Evolutionary conservation across 768 basidiomycete genomes (phyloP).

Genomic region (Lentinula sp.): DNA sequence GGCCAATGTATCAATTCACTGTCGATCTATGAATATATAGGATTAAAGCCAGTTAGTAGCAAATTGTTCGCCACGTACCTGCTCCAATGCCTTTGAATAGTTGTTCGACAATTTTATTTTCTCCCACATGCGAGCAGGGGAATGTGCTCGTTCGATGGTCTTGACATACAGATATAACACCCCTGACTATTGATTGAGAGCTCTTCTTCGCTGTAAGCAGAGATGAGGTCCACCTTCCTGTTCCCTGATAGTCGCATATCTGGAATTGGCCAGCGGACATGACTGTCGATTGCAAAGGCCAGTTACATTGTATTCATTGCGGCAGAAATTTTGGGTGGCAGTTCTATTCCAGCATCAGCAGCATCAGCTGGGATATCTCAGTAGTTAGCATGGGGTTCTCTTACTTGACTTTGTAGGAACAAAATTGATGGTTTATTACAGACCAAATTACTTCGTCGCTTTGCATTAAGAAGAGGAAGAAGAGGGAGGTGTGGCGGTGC

Average conservation of each 20-base stretch:
- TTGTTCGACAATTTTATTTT: slow-evolving; percentile 87
- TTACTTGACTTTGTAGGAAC: slow-evolving; percentile 99
- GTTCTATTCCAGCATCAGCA: slow-evolving; percentile 48
- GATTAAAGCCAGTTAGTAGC: neutral
- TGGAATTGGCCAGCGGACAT: slow-evolving; percentile 95
- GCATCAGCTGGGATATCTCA: neutral
- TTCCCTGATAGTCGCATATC: slow-evolving; percentile 97
- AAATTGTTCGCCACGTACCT: slow-evolving; percentile 43
- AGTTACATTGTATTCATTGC: slow-evolving; percentile 98
- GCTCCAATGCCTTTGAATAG: slow-evolving; percentile 92
- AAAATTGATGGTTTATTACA: slow-evolving; percentile 90
- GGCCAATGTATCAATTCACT: slow-evolving; percentile 97
- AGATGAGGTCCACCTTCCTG: slow-evolving; percentile 66
- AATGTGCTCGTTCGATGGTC: slow-evolving; percentile 95
- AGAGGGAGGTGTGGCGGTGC: neutral
- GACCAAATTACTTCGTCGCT: slow-evolving; percentile 99
- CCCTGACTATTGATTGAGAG: slow-evolving; percentile 34
- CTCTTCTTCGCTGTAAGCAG: neutral
- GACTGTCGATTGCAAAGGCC: slow-evolving; percentile 93
- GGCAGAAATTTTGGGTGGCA: slow-evolving; percentile 93
- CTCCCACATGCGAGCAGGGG: slow-evolving; percentile 98
- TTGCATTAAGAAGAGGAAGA: slow-evolving; percentile 46
- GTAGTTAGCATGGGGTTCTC: slow-evolving; percentile 18
- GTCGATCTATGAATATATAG: slow-evolving; percentile 66
- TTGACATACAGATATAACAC: slow-evolving; percentile 91